phyloP scores from a whole-genome alignment of 108 stramenopile species.

The Cyclotella kingstonii region DNA sequence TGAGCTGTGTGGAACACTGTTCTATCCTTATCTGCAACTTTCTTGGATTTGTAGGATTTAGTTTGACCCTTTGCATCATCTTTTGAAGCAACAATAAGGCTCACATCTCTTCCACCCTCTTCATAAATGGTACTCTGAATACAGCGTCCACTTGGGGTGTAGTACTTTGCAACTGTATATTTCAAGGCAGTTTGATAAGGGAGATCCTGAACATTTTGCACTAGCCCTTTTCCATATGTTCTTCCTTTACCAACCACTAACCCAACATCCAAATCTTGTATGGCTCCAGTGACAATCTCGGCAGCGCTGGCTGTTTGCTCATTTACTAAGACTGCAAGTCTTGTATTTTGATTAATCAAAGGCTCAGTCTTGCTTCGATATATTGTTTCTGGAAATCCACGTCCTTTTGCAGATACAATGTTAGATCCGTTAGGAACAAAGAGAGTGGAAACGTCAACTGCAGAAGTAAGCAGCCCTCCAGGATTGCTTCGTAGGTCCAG shows the following conservation, averaged over 20 bases:
- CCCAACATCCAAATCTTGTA: conserved; percentile 95
- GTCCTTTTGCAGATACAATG: conserved; percentile 89
- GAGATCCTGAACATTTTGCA: conserved; percentile 93
- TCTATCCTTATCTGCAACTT: conserved; percentile 68
- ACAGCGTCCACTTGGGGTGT: conserved; percentile 93
- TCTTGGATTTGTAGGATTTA: conserved; percentile 50
- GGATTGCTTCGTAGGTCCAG: conserved; percentile 95
- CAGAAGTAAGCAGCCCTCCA: conserved; percentile 91
- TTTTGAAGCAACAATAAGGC: not conserved
- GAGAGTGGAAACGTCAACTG: conserved; percentile 89
- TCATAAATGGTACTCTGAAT: conserved; percentile 89
- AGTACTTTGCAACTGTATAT: conserved; percentile 96
- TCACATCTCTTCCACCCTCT: conserved; percentile 55
- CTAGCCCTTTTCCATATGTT: conserved; percentile 97
- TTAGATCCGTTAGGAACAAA: conserved; percentile 90
- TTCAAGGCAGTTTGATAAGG: conserved; percentile 88
- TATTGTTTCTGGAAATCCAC: conserved; percentile 84
- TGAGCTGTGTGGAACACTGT: conserved; percentile 67
- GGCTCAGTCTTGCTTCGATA: conserved; percentile 86
- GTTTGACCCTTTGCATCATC: conserved; percentile 34
- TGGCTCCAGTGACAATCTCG: conserved; percentile 95
- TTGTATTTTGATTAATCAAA: conserved; percentile 67
- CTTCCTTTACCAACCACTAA: conserved; percentile 88
- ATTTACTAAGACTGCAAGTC: conserved; percentile 90
- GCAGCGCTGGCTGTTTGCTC: conserved; percentile 90